Percentiles rank a stretch among this genome's conserved stretches.
Evolutionary conservation across 2,329 filamentous ascomycete species (phyloP).

Genomic region (Epichloe coenophiala): DNA sequence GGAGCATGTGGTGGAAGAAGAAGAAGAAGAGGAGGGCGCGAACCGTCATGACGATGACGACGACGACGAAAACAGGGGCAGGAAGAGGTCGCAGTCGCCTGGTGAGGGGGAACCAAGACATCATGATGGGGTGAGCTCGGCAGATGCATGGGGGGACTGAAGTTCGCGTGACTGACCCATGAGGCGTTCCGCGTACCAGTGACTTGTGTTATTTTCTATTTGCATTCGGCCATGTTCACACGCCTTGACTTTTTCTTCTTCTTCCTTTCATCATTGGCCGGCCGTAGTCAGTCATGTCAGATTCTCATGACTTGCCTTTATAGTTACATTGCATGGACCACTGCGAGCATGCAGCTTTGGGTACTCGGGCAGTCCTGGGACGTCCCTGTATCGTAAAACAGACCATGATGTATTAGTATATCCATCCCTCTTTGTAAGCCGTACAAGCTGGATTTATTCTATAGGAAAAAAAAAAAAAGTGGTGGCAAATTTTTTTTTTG

Average conservation of each 20-base stretch:
- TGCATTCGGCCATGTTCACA: too few species aligned
- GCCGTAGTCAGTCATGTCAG: not conserved
- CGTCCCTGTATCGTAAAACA: too few species aligned
- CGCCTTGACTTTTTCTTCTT: not conserved
- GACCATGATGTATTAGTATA: not conserved
- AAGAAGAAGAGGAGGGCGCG: not conserved
- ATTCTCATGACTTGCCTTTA: not conserved
- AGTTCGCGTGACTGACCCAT: not conserved
- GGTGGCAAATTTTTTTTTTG: too few species aligned
- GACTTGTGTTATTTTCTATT: too few species aligned
- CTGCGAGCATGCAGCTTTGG: too few species aligned
- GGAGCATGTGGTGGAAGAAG: conserved; percentile 5
- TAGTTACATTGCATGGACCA: not conserved
- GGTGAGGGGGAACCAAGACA: not conserved
- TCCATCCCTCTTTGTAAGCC: not conserved
- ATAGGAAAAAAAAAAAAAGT: too few species aligned
- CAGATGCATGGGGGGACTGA: not conserved
- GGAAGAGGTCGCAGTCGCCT: not conserved
- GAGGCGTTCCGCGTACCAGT: too few species aligned
- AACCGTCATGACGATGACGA: not conserved
- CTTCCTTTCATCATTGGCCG: not conserved
- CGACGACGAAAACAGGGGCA: not conserved
- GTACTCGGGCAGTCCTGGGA: too few species aligned
- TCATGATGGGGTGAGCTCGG: not conserved
- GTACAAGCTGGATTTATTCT: too few species aligned